Evolutionary conservation across 148 eudicot species (phyloP).

Genomic region (Tetragonia tetragonoides): DNA sequence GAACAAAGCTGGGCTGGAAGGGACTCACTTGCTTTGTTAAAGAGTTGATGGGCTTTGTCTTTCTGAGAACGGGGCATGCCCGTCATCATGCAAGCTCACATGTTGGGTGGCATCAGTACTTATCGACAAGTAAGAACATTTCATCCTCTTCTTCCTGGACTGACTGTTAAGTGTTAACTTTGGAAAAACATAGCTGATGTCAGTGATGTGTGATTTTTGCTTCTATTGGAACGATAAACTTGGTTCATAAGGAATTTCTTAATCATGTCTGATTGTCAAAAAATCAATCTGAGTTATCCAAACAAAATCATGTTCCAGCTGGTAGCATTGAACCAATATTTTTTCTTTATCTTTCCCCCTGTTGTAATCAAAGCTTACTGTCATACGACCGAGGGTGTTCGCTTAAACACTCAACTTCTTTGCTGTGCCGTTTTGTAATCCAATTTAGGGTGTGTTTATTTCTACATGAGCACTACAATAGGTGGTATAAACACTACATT

Average conservation of each 20-base stretch:
- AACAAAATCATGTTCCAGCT: not conserved
- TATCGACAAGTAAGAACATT: not conserved
- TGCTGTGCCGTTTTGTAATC: no score
- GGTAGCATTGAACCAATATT: no score
- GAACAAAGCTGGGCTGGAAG: slow-evolving; percentile 47
- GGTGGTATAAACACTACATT: no score
- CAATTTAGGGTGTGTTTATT: no score
- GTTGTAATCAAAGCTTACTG: no score
- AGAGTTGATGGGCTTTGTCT: not conserved
- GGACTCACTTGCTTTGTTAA: slow-evolving; percentile 29
- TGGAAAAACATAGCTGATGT: not conserved
- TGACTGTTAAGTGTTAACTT: no score
- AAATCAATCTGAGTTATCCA: not conserved
- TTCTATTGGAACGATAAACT: not conserved
- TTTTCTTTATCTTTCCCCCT: no score
- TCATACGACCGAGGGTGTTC: no score
- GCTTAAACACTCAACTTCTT: no score
- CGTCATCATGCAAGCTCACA: not conserved
- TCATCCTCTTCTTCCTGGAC: no score
- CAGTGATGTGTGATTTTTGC: not conserved
- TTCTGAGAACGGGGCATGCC: not conserved
- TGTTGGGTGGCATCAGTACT: not conserved
- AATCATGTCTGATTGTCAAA: not conserved
- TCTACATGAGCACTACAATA: no score
- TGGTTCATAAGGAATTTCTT: not conserved